Evolutionary conservation across 2,329 filamentous ascomycete species (phyloP).

Genomic region (Fusarium globosum): DNA sequence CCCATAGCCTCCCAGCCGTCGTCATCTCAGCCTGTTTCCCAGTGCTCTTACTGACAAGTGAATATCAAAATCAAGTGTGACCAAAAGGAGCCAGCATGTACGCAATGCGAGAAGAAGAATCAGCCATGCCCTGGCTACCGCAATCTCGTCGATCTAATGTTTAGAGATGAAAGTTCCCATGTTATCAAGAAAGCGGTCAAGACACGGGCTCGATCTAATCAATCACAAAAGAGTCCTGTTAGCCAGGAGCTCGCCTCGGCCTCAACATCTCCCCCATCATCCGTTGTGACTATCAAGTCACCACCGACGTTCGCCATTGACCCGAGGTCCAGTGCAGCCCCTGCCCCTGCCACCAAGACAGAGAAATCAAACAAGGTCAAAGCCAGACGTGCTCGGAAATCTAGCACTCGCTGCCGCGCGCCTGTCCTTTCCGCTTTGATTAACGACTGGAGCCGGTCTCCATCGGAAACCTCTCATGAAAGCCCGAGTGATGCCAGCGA

Average conservation of each 20-base stretch:
- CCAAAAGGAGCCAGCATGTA: conserved; percentile 62
- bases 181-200: conserved; percentile 64
- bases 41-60: conserved; percentile 6
- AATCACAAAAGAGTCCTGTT: conserved; percentile 39
- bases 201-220: conserved; percentile 40
- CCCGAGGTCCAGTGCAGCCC: background rate
- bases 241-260: conserved; percentile 27
- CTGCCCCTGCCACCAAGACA: conserved; percentile 5
- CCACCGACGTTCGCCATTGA: conserved; percentile 16
- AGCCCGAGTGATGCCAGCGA: conserved; percentile 32
- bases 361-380: conserved; percentile 12
- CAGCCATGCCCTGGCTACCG: conserved; percentile 66
- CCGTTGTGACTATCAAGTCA: conserved; percentile 5
- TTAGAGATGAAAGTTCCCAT: conserved; percentile 66
- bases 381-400: conserved; percentile 25
- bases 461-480: conserved; percentile 36
- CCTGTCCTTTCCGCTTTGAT: conserved; percentile 43
- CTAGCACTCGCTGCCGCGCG: conserved; percentile 13
- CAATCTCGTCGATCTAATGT: conserved; percentile 67
- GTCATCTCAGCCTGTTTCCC: background rate
- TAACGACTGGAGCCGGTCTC: conserved; percentile 39
- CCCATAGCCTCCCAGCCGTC: background rate
- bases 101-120: conserved; percentile 65
- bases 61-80: conserved; percentile 58
- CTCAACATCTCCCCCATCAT: conserved; percentile 29